phyloP scores from a whole-genome alignment of 257 asterid species.

The Echium plantagineum region DNA sequence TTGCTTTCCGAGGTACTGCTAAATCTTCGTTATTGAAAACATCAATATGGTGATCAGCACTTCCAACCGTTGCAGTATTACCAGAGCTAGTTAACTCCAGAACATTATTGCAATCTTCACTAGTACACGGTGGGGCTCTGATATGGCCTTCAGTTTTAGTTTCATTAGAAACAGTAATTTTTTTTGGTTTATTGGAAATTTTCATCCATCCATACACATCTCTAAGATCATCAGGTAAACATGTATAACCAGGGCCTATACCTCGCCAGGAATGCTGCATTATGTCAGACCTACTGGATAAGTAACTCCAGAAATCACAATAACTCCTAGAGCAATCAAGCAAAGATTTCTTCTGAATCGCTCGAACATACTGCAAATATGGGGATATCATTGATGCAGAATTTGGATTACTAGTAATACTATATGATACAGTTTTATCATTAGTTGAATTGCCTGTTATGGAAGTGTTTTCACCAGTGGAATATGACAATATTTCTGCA shows the following conservation, averaged over 20 bases:
- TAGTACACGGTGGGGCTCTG: slow-evolving; percentile 4
- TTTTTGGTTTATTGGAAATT: slow-evolving; percentile 20
- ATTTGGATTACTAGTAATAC: slow-evolving; percentile 17
- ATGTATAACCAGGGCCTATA: slow-evolving; percentile 14
- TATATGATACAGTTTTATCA: slow-evolving; percentile 20
- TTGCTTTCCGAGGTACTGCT: slow-evolving; percentile 13
- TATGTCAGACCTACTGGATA: slow-evolving; percentile 19
- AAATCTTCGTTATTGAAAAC: slow-evolving; percentile 13
- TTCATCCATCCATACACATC: slow-evolving; percentile 45
- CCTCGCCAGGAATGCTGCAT: slow-evolving; percentile 14
- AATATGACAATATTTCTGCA: slow-evolving; percentile 21
- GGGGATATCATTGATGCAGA: slow-evolving; percentile 16
- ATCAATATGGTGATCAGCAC: slow-evolving; percentile 19
- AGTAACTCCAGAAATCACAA: slow-evolving; percentile 26
- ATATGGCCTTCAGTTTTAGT: slow-evolving; percentile 13
- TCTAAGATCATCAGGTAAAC: slow-evolving; percentile 21
- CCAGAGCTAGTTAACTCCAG: slow-evolving; percentile 15
- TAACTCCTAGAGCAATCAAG: slow-evolving; percentile 21
- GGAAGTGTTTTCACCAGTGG: slow-evolving; percentile 17
- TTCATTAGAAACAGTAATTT: slow-evolving; percentile 15
- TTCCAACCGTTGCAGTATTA: slow-evolving; percentile 12
- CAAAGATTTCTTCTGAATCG: slow-evolving; percentile 17
- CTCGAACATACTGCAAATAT: slow-evolving; percentile 25
- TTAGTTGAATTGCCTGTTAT: slow-evolving; percentile 18
- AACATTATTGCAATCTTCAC: slow-evolving; percentile 12